Evolutionary conservation across 306 rosid species (phyloP).

Genomic region (Acmispon strigosus): DNA sequence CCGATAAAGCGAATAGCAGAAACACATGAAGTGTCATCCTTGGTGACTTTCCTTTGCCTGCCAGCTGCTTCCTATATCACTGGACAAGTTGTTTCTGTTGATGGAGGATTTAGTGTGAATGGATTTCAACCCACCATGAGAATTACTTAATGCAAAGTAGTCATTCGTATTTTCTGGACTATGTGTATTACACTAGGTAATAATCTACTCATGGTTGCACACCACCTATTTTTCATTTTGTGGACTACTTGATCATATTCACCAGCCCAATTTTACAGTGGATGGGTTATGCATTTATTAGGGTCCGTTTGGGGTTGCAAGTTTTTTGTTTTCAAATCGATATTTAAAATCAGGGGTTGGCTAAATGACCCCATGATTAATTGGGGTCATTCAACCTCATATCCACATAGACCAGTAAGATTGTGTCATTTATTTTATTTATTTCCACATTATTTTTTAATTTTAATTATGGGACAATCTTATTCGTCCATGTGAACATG

Average conservation of each 20-base stretch:
- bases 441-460: no score
- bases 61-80: conserved; percentile 88
- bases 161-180: not conserved
- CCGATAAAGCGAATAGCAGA: conserved; percentile 66
- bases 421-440: no score
- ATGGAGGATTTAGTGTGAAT: conserved; percentile 69
- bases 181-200: not conserved
- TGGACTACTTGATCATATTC: not conserved
- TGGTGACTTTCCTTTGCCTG: conserved; percentile 80
- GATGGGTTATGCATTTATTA: no score
- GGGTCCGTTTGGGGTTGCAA: no score
- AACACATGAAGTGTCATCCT: conserved; percentile 67
- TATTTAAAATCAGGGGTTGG: no score
- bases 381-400: no score
- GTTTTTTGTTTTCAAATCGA: no score
- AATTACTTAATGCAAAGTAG: conserved; percentile 14
- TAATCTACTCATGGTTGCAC: not conserved
- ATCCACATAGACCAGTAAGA: no score
- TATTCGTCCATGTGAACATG: no score
- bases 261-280: not conserved
- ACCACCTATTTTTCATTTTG: not conserved
- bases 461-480: no score
- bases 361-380: no score
- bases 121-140: conserved; percentile 45
- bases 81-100: conserved; percentile 67